phyloP scores from a whole-genome alignment of 441 rosid genomes.

The Populus hybrid region DNA sequence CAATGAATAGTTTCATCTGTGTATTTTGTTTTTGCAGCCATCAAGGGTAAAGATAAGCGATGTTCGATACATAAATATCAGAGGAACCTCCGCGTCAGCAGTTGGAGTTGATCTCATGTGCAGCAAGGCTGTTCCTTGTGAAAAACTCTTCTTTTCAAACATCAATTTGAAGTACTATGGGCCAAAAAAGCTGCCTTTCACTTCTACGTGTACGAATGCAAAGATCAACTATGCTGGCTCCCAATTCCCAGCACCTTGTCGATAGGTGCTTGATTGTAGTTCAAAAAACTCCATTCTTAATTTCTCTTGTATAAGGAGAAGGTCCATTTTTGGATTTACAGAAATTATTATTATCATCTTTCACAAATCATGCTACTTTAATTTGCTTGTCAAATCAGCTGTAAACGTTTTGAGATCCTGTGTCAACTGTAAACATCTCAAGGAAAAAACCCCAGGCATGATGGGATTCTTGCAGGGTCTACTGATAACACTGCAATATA shows the following conservation, averaged over 20 bases:
- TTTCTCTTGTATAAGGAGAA: background rate
- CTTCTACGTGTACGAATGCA: conserved; percentile 36
- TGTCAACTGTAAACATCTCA: background rate
- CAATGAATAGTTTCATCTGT: too few species aligned
- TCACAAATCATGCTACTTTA: background rate
- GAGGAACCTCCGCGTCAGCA: conserved; percentile 45
- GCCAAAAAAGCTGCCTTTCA: conserved; percentile 16
- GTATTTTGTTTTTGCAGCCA: conserved; percentile 25
- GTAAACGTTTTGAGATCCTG: too few species aligned
- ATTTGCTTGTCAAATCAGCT: background rate
- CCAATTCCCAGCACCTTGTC: conserved; percentile 51
- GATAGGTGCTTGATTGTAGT: background rate
- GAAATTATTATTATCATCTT: background rate
- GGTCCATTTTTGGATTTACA: background rate
- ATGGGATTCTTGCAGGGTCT: background rate
- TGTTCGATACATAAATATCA: conserved; percentile 40
- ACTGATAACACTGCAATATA: background rate
- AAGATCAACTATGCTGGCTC: conserved; percentile 27
- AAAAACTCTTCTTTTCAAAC: conserved; percentile 27
- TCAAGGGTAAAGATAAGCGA: conserved; percentile 50
- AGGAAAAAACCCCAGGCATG: background rate
- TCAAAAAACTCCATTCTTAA: background rate
- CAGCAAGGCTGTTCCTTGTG: conserved; percentile 49
- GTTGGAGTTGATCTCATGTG: conserved; percentile 42
- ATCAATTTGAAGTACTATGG: conserved; percentile 43